Conservation (phyloP, 768 basidiomycete species). For the Lactifluus subvellereus region DNA sequence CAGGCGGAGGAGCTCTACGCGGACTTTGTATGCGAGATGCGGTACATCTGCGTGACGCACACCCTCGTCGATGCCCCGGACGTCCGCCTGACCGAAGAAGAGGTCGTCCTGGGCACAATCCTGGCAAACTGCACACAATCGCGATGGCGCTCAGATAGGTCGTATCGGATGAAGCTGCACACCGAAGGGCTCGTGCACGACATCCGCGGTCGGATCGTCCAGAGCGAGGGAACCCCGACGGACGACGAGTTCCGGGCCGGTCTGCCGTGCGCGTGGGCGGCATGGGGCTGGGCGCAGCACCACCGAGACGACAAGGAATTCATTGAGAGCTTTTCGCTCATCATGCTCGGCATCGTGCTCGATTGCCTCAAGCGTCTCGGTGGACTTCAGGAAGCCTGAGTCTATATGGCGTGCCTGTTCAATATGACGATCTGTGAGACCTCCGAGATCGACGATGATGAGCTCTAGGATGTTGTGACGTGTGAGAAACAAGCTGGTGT, state of each 20-base stretch:
- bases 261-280: not conserved
- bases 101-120: not conserved
- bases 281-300: constrained; percentile 26
- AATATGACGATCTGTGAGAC: not conserved
- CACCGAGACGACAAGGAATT: constrained; percentile 25
- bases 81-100: not conserved
- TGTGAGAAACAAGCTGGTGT: not conserved
- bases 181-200: not conserved
- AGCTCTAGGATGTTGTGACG: not conserved
- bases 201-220: not conserved
- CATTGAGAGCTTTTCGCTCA: constrained; percentile 4
- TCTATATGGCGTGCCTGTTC: not conserved
- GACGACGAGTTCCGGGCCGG: not conserved
- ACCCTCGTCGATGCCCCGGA: not conserved
- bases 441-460: not conserved
- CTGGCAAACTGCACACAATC: not conserved
- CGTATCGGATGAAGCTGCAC: not conserved
- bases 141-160: not conserved
- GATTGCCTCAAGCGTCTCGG: not conserved
- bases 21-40: not conserved
- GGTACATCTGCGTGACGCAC: not conserved
- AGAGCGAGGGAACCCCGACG: not conserved
- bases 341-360: constrained; percentile 4
- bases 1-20: not conserved
- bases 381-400: not conserved